Evolutionary conservation across 257 asterid species (phyloP).

Genomic region (Solanum ahanhuiri): DNA sequence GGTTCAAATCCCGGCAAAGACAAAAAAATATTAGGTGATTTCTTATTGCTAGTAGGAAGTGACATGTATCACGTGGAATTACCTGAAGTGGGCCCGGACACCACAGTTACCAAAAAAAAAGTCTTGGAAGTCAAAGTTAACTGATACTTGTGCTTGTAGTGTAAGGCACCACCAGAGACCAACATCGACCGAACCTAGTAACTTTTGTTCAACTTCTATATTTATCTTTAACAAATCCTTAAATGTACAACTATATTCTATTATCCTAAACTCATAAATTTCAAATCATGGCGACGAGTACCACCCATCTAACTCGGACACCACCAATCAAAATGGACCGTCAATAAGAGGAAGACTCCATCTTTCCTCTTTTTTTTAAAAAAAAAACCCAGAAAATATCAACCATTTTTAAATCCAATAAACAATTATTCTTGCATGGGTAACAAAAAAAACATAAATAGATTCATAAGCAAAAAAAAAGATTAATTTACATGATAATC

Average conservation of each 20-base stretch:
- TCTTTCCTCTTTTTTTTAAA: not conserved
- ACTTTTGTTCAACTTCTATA: not conserved
- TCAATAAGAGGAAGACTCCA: not conserved
- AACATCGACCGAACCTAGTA: not conserved
- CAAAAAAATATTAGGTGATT: no score
- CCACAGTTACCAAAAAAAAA: not conserved
- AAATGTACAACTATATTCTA: no score
- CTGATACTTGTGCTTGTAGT: not conserved
- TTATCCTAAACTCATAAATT: not conserved
- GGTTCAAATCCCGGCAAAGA: not conserved
- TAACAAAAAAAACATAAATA: no score
- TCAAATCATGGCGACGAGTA: fast-evolving
- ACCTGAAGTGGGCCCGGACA: no score
- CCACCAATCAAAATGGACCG: not conserved
- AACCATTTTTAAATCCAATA: not conserved
- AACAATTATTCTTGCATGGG: not conserved
- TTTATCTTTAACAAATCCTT: no score
- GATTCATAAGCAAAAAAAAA: no score
- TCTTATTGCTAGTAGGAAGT: no score
- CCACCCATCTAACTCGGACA: no score
- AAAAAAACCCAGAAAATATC: not conserved
- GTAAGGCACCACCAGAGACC: not conserved
- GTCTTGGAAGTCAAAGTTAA: not conserved
- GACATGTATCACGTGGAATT: not conserved
- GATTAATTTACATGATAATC: constrained; percentile 47